A percentile compares a stretch with the other conserved stretches of the same genome.
These are phyloP conservation scores for Ogataea dorogensis DNA, from an alignment of 805 yeast genomes.

Conservation along the genomic window DNA sequence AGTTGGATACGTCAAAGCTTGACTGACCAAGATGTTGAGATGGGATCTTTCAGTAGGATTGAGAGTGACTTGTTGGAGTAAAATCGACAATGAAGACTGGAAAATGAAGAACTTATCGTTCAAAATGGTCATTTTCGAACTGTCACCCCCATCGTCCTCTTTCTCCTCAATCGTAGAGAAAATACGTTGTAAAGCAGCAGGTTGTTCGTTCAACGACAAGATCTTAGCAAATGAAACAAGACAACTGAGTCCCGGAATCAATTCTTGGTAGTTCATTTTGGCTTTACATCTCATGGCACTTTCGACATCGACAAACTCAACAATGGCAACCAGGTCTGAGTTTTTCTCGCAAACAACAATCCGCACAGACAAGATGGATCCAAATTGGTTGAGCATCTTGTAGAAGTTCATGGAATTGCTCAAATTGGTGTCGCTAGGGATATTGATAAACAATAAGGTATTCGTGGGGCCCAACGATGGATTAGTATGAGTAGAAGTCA, in stretches of 20 bases:
- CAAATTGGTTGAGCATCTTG: slow-evolving; percentile 57
- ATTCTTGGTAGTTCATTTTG: slow-evolving; percentile 75
- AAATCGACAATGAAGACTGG: slow-evolving; percentile 17
- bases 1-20: slow-evolving; percentile 44
- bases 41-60: slow-evolving; percentile 45
- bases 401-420: slow-evolving; percentile 54
- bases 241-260: slow-evolving; percentile 74
- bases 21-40: slow-evolving; percentile 44
- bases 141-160: slow-evolving; percentile 13
- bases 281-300: slow-evolving; percentile 79
- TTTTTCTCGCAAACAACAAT: slow-evolving; percentile 44
- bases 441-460: slow-evolving; percentile 73
- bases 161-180: slow-evolving; percentile 18
- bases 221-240: slow-evolving; percentile 84
- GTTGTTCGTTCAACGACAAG: slow-evolving; percentile 21
- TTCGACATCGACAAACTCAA: slow-evolving; percentile 71
- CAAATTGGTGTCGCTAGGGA: slow-evolving; percentile 49
- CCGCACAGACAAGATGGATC: slow-evolving; percentile 58
- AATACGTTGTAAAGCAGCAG: slow-evolving; percentile 12
- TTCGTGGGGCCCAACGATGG: slow-evolving; percentile 72
- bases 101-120: slow-evolving; percentile 24
- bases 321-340: slow-evolving; percentile 48
- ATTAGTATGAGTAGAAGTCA: slow-evolving; percentile 73
- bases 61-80: slow-evolving; percentile 29
- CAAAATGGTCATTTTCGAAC: slow-evolving; percentile 20